Conservation (phyloP, 2,329 filamentous ascomycete species). For the Penicillium sp. region DNA sequence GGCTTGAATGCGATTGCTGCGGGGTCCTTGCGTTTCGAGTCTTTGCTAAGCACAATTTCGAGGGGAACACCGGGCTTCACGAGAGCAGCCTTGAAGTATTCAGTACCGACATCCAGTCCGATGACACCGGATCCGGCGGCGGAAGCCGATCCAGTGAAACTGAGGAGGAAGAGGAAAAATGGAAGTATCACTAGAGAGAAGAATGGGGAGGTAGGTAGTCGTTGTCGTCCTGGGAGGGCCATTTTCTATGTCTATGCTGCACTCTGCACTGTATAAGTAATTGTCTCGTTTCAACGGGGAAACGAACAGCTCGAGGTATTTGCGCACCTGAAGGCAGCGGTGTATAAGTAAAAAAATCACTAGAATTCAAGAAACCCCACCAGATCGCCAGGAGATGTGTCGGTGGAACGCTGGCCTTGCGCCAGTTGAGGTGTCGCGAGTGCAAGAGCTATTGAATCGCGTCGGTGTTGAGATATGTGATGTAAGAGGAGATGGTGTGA, state of each 20-base stretch:
- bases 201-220: constrained; percentile 35
- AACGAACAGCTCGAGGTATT: background rate
- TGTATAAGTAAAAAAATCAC: constrained; percentile 16
- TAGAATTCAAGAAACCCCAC: constrained; percentile 10
- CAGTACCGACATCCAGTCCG: constrained; percentile 91
- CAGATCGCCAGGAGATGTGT: constrained; percentile 17
- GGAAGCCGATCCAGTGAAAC: constrained; percentile 61
- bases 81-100: constrained; percentile 94
- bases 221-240: constrained; percentile 35
- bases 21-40: constrained; percentile 93
- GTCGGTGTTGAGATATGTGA: background rate
- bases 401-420: constrained; percentile 23
- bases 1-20: constrained; percentile 95
- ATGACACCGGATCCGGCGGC: constrained; percentile 76
- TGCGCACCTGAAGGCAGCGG: constrained; percentile 5
- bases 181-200: constrained; percentile 54
- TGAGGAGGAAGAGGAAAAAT: constrained; percentile 56
- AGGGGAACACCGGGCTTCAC: constrained; percentile 97
- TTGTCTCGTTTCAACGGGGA: background rate
- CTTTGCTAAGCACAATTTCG: constrained; percentile 96
- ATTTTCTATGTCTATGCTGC: constrained; percentile 35
- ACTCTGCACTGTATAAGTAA: constrained; percentile 24
- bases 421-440: constrained; percentile 14
- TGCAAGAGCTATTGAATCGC: constrained; percentile 14
- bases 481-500: background rate